Conservation (phyloP, 179 eudicot genomes). For the Silene vulgaris region DNA sequence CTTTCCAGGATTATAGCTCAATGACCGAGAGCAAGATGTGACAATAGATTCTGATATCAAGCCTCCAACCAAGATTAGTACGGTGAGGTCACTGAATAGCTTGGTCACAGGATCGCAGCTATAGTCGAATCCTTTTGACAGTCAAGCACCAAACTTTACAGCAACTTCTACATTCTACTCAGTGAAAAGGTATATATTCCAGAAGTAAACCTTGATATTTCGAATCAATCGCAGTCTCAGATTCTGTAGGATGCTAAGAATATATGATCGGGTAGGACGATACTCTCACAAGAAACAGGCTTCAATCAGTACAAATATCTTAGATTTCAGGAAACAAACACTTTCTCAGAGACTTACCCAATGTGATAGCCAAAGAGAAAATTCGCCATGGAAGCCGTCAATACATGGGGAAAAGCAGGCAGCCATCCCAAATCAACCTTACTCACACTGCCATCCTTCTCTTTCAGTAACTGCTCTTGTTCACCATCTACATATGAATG, state of each 20-base stretch:
- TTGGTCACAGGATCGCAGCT: not conserved
- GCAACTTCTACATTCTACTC: not conserved
- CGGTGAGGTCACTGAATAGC: too few species aligned
- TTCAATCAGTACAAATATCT: not conserved
- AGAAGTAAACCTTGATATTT: too few species aligned
- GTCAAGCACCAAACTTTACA: not conserved
- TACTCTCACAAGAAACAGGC: conserved; percentile 3
- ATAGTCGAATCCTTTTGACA: not conserved
- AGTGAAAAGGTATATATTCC: not conserved
- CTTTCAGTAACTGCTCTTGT: conserved; percentile 14
- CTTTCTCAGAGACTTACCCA: conserved; percentile 36
- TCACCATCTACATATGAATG: conserved; percentile 19
- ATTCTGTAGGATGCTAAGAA: not conserved
- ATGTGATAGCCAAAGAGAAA: conserved; percentile 75
- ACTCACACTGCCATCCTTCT: conserved; percentile 21
- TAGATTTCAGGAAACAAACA: not conserved
- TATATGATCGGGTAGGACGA: not conserved
- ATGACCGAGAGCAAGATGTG: too few species aligned
- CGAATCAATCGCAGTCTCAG: too few species aligned
- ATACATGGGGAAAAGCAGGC: conserved; percentile 60
- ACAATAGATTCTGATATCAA: too few species aligned
- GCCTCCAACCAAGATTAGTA: too few species aligned
- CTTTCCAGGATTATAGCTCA: not conserved
- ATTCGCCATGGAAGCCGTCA: conserved; percentile 70
- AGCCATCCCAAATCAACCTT: conserved; percentile 56